These are phyloP conservation scores for Smittium mucronatum DNA, from an alignment of 371 early-diverging fungal genomes.

Conservation along the genomic window DNA sequence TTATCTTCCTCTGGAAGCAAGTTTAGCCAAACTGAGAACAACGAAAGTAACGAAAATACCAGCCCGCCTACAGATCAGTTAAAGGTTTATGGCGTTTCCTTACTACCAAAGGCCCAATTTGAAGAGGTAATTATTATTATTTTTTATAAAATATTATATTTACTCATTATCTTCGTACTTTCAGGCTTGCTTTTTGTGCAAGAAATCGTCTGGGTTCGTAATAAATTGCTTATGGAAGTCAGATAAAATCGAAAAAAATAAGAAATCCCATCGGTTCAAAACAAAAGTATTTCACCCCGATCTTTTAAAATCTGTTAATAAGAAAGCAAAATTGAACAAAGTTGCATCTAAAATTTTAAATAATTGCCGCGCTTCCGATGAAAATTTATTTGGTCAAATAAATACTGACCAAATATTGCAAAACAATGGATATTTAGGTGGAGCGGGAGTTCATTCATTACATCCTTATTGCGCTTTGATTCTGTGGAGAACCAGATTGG, in stretches of 20 bases:
- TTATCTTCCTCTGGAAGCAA: neutral
- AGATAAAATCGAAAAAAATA: neutral
- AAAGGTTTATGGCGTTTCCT: neutral
- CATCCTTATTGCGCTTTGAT: neutral
- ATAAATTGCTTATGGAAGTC: neutral
- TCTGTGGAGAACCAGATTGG: neutral
- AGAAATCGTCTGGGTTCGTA: neutral
- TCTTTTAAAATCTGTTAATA: neutral
- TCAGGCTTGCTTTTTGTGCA: neutral
- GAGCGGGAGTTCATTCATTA: too few species aligned
- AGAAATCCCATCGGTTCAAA: neutral
- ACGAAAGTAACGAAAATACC: neutral
- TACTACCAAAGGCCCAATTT: neutral
- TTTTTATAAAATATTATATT: neutral
- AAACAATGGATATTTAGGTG: neutral
- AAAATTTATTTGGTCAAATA: neutral
- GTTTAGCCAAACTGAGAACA: neutral
- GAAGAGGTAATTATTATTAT: neutral
- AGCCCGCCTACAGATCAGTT: neutral
- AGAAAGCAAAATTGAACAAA: neutral
- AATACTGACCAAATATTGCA: neutral
- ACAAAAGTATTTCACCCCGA: neutral
- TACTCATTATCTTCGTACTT: neutral
- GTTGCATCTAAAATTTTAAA: neutral
- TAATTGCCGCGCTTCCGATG: neutral